Evolutionary conservation across 2,329 filamentous ascomycete species (phyloP).

Genomic region (Blastomyces percursus): DNA sequence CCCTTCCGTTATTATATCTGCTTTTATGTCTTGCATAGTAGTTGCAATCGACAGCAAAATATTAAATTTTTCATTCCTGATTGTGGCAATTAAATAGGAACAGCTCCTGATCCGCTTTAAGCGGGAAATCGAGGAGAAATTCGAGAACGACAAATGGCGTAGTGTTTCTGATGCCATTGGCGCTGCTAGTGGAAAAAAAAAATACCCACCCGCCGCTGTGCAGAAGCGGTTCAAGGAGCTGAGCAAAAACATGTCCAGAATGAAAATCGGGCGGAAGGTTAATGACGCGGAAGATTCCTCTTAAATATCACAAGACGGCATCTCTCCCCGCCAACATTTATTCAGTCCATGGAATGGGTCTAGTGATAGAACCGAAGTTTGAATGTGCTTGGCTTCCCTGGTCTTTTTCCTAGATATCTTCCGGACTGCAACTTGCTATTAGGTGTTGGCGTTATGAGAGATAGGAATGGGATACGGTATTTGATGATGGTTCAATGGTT

Average conservation of each 20-base stretch:
- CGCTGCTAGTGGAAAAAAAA: constrained; percentile 20
- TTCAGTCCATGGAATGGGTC: background rate
- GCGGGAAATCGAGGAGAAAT: constrained; percentile 30
- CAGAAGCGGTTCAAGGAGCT: constrained; percentile 34
- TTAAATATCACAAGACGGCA: background rate
- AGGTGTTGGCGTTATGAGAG: background rate
- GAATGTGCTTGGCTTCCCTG: background rate
- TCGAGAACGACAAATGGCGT: constrained; percentile 32
- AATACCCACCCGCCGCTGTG: constrained; percentile 25
- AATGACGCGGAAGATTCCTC: background rate
- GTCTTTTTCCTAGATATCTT: background rate
- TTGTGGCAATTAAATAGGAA: constrained; percentile 16
- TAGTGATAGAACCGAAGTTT: background rate
- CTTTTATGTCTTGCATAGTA: background rate
- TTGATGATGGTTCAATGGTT: background rate
- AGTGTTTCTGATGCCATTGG: constrained; percentile 26
- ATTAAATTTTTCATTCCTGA: background rate
- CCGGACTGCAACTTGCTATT: background rate
- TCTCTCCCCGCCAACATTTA: background rate
- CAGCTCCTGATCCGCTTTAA: constrained; percentile 26
- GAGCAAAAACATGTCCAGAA: constrained; percentile 17
- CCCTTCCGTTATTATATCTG: background rate
- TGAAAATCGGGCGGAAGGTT: background rate
- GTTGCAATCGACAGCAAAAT: background rate
- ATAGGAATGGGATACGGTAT: background rate